Conservation (phyloP, 768 basidiomycete species). For the Chalciporus sphaerocephalus region DNA sequence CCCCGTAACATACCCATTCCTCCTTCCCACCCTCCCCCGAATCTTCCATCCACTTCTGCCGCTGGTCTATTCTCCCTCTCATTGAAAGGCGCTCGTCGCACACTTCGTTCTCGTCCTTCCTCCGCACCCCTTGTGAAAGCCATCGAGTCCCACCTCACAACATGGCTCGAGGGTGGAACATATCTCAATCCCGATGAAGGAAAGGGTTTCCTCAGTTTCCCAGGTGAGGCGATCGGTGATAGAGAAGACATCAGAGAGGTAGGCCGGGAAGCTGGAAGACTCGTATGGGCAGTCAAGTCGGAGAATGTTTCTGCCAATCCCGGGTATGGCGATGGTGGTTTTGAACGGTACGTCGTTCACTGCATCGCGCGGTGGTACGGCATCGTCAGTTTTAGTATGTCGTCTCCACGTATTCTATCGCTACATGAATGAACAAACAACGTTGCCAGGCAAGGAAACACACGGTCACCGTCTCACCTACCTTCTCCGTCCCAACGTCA, state of each 20-base stretch:
- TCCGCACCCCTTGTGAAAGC: slow-evolving; percentile 62
- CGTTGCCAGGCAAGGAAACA: slow-evolving; percentile 38
- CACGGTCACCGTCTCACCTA: slow-evolving; percentile 65
- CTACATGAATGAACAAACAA: background rate
- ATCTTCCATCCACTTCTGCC: slow-evolving; percentile 53
- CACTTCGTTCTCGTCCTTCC: slow-evolving; percentile 49
- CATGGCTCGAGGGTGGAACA: slow-evolving; percentile 63
- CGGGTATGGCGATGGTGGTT: slow-evolving; percentile 49
- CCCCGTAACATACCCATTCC: slow-evolving; percentile 57
- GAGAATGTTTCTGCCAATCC: background rate
- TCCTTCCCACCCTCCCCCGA: slow-evolving; percentile 34
- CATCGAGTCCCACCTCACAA: slow-evolving; percentile 57
- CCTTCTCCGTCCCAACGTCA: slow-evolving; percentile 73
- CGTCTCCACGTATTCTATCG: background rate
- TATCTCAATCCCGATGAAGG: slow-evolving; percentile 49
- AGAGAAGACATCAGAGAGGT: slow-evolving; percentile 61
- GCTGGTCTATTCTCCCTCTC: slow-evolving; percentile 76
- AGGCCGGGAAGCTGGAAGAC: slow-evolving; percentile 56
- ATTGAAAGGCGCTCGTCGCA: slow-evolving; percentile 67
- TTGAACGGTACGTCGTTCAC: slow-evolving; percentile 77
- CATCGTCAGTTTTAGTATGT: slow-evolving; percentile 76
- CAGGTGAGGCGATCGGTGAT: slow-evolving; percentile 48
- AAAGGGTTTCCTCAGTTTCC: slow-evolving; percentile 24
- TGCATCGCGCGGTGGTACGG: slow-evolving; percentile 78
- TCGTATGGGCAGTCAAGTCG: slow-evolving; percentile 62